These are phyloP conservation scores for Colletotrichum sojae DNA, from an alignment of 2,329 filamentous ascomycete species.

Conservation along the genomic window DNA sequence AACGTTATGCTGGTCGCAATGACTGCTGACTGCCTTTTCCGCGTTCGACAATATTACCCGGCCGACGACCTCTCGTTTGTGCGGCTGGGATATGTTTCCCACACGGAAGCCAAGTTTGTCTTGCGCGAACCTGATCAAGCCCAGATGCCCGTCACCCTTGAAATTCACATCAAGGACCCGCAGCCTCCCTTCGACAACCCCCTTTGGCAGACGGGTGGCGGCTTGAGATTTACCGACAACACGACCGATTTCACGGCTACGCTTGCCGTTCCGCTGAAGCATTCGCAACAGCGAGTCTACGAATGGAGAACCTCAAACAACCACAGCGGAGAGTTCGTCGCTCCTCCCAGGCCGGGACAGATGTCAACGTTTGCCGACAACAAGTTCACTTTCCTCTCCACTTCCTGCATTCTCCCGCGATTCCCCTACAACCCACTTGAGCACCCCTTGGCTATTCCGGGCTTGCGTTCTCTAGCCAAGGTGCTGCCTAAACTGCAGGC, in stretches of 20 bases:
- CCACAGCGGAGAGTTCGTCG: slow-evolving; percentile 84
- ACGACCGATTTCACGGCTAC: slow-evolving; percentile 87
- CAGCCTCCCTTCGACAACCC: slow-evolving; percentile 67
- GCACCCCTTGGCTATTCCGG: slow-evolving; percentile 85
- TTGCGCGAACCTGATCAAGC: slow-evolving; percentile 85
- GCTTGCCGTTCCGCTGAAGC: slow-evolving; percentile 73
- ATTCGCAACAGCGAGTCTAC: slow-evolving; percentile 81
- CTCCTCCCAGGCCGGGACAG: slow-evolving; percentile 79
- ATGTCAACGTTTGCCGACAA: slow-evolving; percentile 72
- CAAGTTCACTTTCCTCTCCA: slow-evolving; percentile 90
- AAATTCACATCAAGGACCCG: slow-evolving; percentile 71
- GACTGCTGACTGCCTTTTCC: slow-evolving; percentile 83
- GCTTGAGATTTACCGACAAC: slow-evolving; percentile 76
- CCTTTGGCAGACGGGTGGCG: slow-evolving; percentile 77
- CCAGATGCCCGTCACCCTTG: slow-evolving; percentile 82
- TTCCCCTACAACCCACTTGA: slow-evolving; percentile 91
- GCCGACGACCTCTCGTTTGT: slow-evolving; percentile 86
- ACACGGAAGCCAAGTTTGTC: slow-evolving; percentile 83
- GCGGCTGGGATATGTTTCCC: slow-evolving; percentile 88
- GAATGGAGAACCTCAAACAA: slow-evolving; percentile 91
- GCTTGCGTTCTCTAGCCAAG: slow-evolving; percentile 82
- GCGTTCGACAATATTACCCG: slow-evolving; percentile 78
- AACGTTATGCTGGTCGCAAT: slow-evolving; percentile 80
- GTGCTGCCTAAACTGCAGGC: slow-evolving; percentile 79
- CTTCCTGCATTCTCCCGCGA: slow-evolving; percentile 91